Evolutionary conservation across 192 early-diverging fungal species (phyloP).

Genomic region (Chytriomyces hyalinus): DNA sequence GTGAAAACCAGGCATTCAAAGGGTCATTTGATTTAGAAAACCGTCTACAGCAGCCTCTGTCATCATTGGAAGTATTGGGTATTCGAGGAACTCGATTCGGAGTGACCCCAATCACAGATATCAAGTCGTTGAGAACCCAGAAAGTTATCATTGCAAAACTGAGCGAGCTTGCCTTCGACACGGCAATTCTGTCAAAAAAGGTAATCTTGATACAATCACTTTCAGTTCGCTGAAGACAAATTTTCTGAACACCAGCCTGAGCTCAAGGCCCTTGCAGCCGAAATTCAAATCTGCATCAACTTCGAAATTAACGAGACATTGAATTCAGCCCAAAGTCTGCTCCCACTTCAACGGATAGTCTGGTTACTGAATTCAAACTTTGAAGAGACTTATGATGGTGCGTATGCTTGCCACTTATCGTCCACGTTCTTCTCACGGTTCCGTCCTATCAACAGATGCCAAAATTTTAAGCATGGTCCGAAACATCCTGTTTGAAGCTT

Average conservation of each 20-base stretch:
- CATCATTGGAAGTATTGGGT: slow-evolving; percentile 15
- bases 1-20: background rate
- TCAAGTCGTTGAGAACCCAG: slow-evolving; percentile 28
- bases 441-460: slow-evolving; percentile 7
- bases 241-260: background rate
- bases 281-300: slow-evolving; percentile 32
- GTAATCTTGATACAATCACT: background rate
- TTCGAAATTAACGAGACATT: slow-evolving; percentile 51
- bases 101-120: slow-evolving; percentile 29
- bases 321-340: slow-evolving; percentile 63
- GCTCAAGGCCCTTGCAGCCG: slow-evolving; percentile 1
- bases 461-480: slow-evolving; percentile 19
- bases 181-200: slow-evolving; percentile 14
- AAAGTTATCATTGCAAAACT: slow-evolving; percentile 9
- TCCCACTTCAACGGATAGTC: slow-evolving; percentile 67
- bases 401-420: background rate
- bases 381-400: slow-evolving; percentile 14
- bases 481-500: slow-evolving; percentile 36
- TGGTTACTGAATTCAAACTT: slow-evolving; percentile 59
- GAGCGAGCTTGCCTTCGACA: background rate
- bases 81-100: slow-evolving; percentile 18
- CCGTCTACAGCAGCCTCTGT: slow-evolving; percentile 13
- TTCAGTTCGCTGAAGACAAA: background rate
- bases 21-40: slow-evolving; percentile 14
- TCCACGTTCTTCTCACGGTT: background rate